A percentile compares a stretch with the other conserved stretches of the same genome.
Evolutionary conservation across 2,329 filamentous ascomycete genomes (phyloP).

Genomic region (Colletotrichum neosansevieriae): DNA sequence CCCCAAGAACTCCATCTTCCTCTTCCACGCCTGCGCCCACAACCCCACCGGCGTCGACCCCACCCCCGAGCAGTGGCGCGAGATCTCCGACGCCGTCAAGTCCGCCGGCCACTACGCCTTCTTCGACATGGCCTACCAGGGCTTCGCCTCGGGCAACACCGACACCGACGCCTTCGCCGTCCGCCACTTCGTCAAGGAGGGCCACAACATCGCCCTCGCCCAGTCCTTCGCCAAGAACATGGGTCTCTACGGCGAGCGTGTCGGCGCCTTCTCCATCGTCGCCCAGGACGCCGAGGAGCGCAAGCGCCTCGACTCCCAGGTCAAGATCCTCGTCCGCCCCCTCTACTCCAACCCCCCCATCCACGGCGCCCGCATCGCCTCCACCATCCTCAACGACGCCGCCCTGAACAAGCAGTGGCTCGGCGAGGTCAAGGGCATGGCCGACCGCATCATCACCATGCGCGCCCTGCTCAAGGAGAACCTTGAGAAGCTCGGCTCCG

Average conservation of each 20-base stretch:
- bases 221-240: constrained; percentile 99
- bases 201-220: constrained; percentile 87
- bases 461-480: constrained; percentile 93
- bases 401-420: constrained; percentile 94
- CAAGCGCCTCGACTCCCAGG: constrained; percentile 94
- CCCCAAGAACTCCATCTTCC: constrained; percentile 86
- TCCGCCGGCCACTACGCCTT: constrained; percentile 90
- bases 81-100: constrained; percentile 90
- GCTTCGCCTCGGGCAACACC: constrained; percentile 93
- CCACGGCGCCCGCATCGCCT: constrained; percentile 94
- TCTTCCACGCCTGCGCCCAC: constrained; percentile 97
- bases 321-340: constrained; percentile 98
- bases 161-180: constrained; percentile 94
- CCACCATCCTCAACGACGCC: constrained; percentile 89
- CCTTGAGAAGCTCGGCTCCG: constrained; percentile 93
- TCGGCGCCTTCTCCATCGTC: constrained; percentile 95
- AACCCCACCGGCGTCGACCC: constrained; percentile 98
- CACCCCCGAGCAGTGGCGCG: constrained; percentile 89
- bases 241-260: constrained; percentile 99
- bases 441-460: constrained; percentile 99
- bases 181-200: constrained; percentile 91
- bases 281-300: constrained; percentile 88
- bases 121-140: constrained; percentile 99
- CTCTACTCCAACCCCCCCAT: constrained; percentile 98
- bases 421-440: constrained; percentile 97